These are phyloP conservation scores for Beta macrorhiza DNA, from an alignment of 179 eudicot genomes.

Conservation along the genomic window DNA sequence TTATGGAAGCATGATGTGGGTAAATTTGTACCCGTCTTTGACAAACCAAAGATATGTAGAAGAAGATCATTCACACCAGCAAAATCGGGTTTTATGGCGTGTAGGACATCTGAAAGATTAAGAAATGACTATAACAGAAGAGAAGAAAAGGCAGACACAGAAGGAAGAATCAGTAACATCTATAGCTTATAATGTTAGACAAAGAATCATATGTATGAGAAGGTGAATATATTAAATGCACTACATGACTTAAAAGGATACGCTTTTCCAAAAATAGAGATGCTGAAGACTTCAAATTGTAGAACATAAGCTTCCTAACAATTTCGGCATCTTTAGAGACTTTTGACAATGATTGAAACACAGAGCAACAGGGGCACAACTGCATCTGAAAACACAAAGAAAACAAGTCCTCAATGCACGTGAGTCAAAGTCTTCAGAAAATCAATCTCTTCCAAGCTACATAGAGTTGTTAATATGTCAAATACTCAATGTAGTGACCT, in stretches of 20 bases:
- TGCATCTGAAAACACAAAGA: conserved; percentile 40
- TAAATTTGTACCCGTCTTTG: conserved; percentile 27
- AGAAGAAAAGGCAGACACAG: neutral
- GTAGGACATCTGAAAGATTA: conserved; percentile 53
- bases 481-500: neutral
- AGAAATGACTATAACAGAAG: conserved; percentile 25
- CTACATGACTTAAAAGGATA: conserved; percentile 51
- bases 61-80: conserved; percentile 52
- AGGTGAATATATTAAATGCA: neutral
- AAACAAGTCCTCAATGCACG: conserved; percentile 10
- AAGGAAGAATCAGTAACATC: neutral
- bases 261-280: conserved; percentile 56
- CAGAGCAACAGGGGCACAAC: conserved; percentile 61
- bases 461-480: neutral
- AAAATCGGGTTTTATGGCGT: conserved; percentile 49
- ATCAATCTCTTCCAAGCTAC: too few species aligned
- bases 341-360: conserved; percentile 42
- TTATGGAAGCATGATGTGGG: conserved; percentile 45
- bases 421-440: neutral
- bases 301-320: conserved; percentile 52
- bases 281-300: conserved; percentile 42
- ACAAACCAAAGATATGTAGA: conserved; percentile 50
- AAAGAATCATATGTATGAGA: neutral
- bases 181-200: neutral
- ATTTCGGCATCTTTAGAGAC: conserved; percentile 45